These are phyloP conservation scores for Rhodamnia rubescens DNA, from an alignment of 345 rosid species.

Conservation along the genomic window DNA sequence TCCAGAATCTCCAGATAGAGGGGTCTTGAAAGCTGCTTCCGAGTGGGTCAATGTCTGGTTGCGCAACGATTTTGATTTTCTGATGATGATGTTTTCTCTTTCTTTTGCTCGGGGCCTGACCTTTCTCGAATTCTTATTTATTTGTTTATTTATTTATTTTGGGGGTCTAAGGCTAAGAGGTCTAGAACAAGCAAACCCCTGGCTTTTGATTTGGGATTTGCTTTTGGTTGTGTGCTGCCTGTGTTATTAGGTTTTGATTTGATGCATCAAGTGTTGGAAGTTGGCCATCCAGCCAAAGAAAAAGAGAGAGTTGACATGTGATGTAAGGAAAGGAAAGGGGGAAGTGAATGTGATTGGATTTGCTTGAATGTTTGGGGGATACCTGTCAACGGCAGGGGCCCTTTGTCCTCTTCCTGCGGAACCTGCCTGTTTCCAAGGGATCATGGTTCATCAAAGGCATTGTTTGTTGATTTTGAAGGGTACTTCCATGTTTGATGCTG, in stretches of 20 bases:
- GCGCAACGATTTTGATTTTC: neutral
- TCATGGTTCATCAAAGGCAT: neutral
- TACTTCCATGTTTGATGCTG: neutral
- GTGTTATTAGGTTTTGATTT: slow-evolving; percentile 6
- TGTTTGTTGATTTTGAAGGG: neutral
- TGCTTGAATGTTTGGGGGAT: slow-evolving; percentile 37
- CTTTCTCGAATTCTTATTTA: neutral
- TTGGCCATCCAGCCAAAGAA: slow-evolving; percentile 11
- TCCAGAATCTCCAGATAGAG: neutral
- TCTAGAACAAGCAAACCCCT: neutral
- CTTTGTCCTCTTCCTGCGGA: neutral
- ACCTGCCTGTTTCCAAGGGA: neutral
- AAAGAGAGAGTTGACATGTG: neutral
- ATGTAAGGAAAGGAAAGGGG: slow-evolving; percentile 6
- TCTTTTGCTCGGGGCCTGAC: neutral
- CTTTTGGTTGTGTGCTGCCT: neutral
- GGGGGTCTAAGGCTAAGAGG: neutral
- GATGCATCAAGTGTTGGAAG: slow-evolving; percentile 23
- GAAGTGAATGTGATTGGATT: slow-evolving; percentile 25
- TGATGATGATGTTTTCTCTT: neutral
- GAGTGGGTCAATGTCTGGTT: neutral
- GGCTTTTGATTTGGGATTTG: slow-evolving; percentile 4
- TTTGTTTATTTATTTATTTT: neutral
- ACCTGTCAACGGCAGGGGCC: slow-evolving; percentile 2
- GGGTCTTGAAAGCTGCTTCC: neutral